Base-by-base conservation (phyloP, 83 land plant species). In the Picea mariana region DNA sequence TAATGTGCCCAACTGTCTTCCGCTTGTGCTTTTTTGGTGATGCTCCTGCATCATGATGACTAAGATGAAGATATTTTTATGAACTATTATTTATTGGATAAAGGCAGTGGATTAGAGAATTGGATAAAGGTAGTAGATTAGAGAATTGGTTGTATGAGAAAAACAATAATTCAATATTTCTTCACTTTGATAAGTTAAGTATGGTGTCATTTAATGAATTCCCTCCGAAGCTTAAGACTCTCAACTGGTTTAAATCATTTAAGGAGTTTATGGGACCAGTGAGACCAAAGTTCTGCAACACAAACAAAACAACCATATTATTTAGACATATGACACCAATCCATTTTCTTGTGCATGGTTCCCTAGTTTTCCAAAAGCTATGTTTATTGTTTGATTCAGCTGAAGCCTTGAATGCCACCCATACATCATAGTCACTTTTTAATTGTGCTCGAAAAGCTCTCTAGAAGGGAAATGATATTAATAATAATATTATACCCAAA, bases 161-260 rank as follows among this genome's bases (percentile, higher is more conserved):
- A 34, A 89, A 93, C 75, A 93, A 93, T 12, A 89, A 88, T 79
- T 88, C 87, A 12, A 95, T 85, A 1, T 83, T 64, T 9, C 83
- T 79, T 86, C 95, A 87, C 58, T 75, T 83, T 27, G 94, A 88
- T 72, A 95, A 86, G 77, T 93, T 88, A 15, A 94, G 98, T n/a
- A 95, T 40, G 38, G 84, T 62, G 18, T 96, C 98, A 62, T 88
- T 76, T 81, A 95, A 79, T 34, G 27, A 24, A 90, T 93, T 95
- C 67, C 67, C 71, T 59, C 87, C 89, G 75, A 95, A 89, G 84
- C 94, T 93, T 8, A 95, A 86, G 38, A 95, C 88, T 1, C 98
- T 86, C 83, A 95, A 90, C 62, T 84, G 86, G 34, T 81, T 67
- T 49, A 87, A 81, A 62, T 27, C 66, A 62, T 87, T 49, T 23